Evolutionary conservation across 2,329 filamentous ascomycete species (phyloP).

Genomic region (Xylaria arbuscula): DNA sequence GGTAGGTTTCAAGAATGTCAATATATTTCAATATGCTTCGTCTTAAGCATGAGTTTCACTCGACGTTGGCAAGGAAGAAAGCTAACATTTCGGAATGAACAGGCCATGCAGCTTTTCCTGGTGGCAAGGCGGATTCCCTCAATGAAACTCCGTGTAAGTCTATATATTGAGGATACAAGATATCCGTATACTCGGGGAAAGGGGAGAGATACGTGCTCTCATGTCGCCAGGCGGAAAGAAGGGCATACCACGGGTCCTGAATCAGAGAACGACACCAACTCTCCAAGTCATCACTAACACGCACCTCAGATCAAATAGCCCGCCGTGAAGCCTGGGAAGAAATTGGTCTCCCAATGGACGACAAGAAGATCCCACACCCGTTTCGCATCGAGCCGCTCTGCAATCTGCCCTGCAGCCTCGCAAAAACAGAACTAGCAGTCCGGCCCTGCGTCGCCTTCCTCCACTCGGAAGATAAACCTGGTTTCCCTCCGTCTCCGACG

Average conservation of each 20-base stretch:
- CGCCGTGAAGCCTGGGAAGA: constrained; percentile 92
- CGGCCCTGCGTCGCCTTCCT: constrained; percentile 83
- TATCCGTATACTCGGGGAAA: neutral
- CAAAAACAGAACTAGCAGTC: constrained; percentile 78
- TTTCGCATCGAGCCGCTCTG: constrained; percentile 91
- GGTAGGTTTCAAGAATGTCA: constrained; percentile 53
- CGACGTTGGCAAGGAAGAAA: neutral
- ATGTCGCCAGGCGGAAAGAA: neutral
- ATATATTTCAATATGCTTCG: neutral
- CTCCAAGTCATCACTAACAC: constrained; percentile 9
- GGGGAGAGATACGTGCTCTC: neutral
- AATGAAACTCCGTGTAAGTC: constrained; percentile 71
- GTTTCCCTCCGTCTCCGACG: constrained; percentile 51
- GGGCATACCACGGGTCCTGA: neutral
- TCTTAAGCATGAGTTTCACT: neutral
- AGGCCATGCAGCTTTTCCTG: constrained; percentile 85
- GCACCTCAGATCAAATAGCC: constrained; percentile 76
- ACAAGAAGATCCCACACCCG: constrained; percentile 75
- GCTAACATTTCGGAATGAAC: neutral
- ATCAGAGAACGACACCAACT: neutral
- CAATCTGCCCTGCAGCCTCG: constrained; percentile 80
- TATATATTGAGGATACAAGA: neutral
- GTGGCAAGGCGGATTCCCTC: constrained; percentile 73
- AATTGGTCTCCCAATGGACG: constrained; percentile 83
- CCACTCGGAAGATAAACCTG: constrained; percentile 64